A percentile compares a stretch with the other conserved stretches of the same genome.
Conservation (phyloP, 2,329 filamentous ascomycete genomes). For the Phialemonium atrogriseum region DNA sequence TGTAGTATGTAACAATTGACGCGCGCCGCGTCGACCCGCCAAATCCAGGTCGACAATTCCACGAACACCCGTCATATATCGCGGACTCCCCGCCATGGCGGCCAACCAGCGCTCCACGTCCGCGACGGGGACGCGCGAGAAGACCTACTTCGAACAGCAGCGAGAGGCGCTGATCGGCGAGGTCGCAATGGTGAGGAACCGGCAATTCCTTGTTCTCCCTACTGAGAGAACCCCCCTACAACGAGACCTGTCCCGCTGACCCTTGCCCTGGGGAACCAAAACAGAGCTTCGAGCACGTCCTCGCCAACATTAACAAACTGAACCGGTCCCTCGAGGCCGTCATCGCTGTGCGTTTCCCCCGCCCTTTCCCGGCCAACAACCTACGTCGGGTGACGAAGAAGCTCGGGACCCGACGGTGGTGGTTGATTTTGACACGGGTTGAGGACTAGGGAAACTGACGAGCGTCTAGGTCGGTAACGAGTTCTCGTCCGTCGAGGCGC, state of each 20-base stretch:
- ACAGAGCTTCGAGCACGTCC: conserved; percentile 78
- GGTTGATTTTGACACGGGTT: too few relatives aligned
- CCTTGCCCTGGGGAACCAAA: not conserved
- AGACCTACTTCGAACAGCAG: conserved; percentile 69
- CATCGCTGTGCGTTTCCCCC: conserved; percentile 61
- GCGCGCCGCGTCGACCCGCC: not conserved
- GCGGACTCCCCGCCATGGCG: conserved; percentile 18
- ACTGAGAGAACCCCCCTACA: conserved; percentile 1
- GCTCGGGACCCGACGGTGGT: too few relatives aligned
- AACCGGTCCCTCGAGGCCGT: conserved; percentile 89
- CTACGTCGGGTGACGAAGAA: too few relatives aligned
- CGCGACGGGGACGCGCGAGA: conserved; percentile 28
- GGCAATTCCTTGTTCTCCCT: not conserved
- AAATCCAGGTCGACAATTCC: not conserved
- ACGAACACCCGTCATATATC: not conserved
- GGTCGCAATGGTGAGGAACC: conserved; percentile 55
- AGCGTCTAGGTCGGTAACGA: conserved; percentile 76
- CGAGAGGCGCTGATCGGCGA: conserved; percentile 63
- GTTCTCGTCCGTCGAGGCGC: conserved; percentile 89
- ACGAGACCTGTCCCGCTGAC: not conserved
- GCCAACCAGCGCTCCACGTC: conserved; percentile 20
- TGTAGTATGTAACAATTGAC: too few relatives aligned
- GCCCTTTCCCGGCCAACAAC: too few relatives aligned
- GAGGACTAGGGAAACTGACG: not conserved
- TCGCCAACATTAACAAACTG: conserved; percentile 92